phyloP scores from a whole-genome alignment of 352 stramenopile genomes.

The Peronospora belbahrii region DNA sequence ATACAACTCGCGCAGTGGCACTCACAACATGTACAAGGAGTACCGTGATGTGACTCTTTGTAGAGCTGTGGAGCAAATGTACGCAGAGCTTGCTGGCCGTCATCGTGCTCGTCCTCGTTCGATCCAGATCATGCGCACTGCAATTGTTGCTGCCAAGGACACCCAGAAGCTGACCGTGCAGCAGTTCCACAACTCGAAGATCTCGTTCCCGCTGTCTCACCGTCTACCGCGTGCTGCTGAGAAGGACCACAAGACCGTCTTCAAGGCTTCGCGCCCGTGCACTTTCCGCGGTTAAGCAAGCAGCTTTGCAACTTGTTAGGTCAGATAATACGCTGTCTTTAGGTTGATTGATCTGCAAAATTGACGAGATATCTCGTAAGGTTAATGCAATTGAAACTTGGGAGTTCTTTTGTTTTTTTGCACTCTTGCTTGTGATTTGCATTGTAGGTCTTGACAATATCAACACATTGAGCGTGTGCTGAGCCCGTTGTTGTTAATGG shows the following conservation, averaged over 20 bases:
- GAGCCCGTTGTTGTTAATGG: too few relatives aligned
- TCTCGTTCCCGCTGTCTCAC: slow-evolving; percentile 98
- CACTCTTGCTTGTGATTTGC: too few relatives aligned
- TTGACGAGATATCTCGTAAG: slow-evolving; percentile 3
- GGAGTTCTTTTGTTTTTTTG: too few relatives aligned
- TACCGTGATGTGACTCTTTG: slow-evolving; percentile 98
- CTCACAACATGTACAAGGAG: slow-evolving; percentile 99
- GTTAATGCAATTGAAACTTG: slow-evolving; percentile 35
- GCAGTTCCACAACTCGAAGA: slow-evolving; percentile 95
- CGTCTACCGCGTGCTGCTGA: slow-evolving; percentile 88
- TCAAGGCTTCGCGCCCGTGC: slow-evolving; percentile 94
- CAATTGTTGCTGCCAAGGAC: slow-evolving; percentile 92
- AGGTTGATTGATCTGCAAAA: neutral
- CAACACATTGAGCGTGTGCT: too few relatives aligned
- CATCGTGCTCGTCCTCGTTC: slow-evolving; percentile 94
- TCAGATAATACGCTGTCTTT: neutral
- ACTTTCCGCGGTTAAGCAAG: slow-evolving; percentile 96
- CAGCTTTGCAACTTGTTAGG: slow-evolving; percentile 10
- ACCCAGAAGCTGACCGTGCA: slow-evolving; percentile 94
- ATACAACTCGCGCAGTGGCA: slow-evolving; percentile 99
- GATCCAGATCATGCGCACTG: slow-evolving; percentile 99
- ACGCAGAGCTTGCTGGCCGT: slow-evolving; percentile 97
- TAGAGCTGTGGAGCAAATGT: slow-evolving; percentile 97
- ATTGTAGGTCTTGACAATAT: too few relatives aligned
- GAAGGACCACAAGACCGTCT: slow-evolving; percentile 95